These are phyloP conservation scores for Coemansia sp. DNA, from an alignment of 192 early-diverging fungal genomes.

Conservation along the genomic window DNA sequence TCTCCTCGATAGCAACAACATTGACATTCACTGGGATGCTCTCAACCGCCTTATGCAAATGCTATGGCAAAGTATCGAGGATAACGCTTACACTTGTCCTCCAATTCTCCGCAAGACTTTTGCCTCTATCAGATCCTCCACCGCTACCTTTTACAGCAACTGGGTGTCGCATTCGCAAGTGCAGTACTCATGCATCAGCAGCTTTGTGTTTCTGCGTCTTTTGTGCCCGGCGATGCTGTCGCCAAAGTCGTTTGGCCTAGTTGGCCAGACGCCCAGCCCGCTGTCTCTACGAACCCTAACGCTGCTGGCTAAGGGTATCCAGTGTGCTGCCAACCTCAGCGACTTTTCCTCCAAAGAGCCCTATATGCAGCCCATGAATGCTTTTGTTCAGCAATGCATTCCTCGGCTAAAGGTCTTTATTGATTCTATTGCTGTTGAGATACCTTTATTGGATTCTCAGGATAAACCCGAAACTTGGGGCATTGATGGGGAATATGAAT, in stretches of 20 bases:
- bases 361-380: slow-evolving; percentile 66
- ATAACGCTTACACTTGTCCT: slow-evolving; percentile 24
- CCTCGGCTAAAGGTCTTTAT: slow-evolving; percentile 61
- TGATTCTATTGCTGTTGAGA: slow-evolving; percentile 50
- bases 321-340: slow-evolving; percentile 67
- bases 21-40: slow-evolving; percentile 53
- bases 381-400: slow-evolving; percentile 61
- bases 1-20: slow-evolving; percentile 10
- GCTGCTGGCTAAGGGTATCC: slow-evolving; percentile 69
- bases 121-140: slow-evolving; percentile 23
- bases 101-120: slow-evolving; percentile 50
- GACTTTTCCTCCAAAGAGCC: slow-evolving; percentile 64
- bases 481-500: slow-evolving; percentile 40
- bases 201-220: slow-evolving; percentile 69
- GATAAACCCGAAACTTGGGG: background rate
- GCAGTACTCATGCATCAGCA: slow-evolving; percentile 56
- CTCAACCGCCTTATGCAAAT: slow-evolving; percentile 50
- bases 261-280: slow-evolving; percentile 57
- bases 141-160: slow-evolving; percentile 13
- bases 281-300: slow-evolving; percentile 62
- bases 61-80: slow-evolving; percentile 56
- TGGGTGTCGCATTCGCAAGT: slow-evolving; percentile 17
- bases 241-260: slow-evolving; percentile 69
- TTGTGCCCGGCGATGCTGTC: slow-evolving; percentile 72
- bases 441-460: background rate